Evolutionary conservation across 2,329 filamentous ascomycete genomes (phyloP).

Genomic region (Calonectria pseudoturangicola): DNA sequence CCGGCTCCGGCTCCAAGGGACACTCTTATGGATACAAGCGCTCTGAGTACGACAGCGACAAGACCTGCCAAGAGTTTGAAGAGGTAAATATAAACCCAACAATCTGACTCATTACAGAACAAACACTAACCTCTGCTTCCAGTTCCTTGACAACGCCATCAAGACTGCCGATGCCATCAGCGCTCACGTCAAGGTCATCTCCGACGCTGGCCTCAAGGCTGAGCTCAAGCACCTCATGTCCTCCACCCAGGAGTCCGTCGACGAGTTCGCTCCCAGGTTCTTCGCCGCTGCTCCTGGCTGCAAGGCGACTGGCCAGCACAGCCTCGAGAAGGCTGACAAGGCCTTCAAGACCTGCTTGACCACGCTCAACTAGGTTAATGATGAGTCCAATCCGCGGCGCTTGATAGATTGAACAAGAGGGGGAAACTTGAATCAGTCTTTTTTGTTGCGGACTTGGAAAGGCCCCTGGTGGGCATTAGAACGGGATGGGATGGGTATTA

Average conservation of each 20-base stretch:
- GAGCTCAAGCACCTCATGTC: constrained; percentile 21
- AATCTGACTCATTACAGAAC: neutral
- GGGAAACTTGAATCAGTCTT: neutral
- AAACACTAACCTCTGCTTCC: neutral
- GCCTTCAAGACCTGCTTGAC: constrained; percentile 6
- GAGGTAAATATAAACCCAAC: neutral
- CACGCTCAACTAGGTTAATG: constrained; percentile 12
- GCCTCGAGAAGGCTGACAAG: constrained; percentile 21
- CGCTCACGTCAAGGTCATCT: constrained; percentile 22
- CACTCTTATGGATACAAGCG: constrained; percentile 14
- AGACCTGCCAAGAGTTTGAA: constrained; percentile 13
- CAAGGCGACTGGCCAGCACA: constrained; percentile 20
- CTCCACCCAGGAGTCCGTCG: constrained; percentile 9
- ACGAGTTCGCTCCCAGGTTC: constrained; percentile 18
- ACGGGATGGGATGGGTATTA: constrained; percentile 6
- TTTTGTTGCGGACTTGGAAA: neutral
- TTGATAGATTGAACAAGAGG: neutral
- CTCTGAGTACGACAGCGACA: constrained; percentile 15
- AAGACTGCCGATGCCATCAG: constrained; percentile 22
- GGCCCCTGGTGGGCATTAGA: constrained; percentile 2
- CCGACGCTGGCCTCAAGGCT: constrained; percentile 22
- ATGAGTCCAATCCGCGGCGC: neutral
- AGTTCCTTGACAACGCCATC: constrained; percentile 20
- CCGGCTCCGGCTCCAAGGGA: constrained; percentile 9
- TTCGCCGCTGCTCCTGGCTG: constrained; percentile 19